Evolutionary conservation across 2,329 filamentous ascomycete genomes (phyloP), one percentile per base, ranked within the genome.

Genomic region (Ophiocordyceps robertsii): DNA sequence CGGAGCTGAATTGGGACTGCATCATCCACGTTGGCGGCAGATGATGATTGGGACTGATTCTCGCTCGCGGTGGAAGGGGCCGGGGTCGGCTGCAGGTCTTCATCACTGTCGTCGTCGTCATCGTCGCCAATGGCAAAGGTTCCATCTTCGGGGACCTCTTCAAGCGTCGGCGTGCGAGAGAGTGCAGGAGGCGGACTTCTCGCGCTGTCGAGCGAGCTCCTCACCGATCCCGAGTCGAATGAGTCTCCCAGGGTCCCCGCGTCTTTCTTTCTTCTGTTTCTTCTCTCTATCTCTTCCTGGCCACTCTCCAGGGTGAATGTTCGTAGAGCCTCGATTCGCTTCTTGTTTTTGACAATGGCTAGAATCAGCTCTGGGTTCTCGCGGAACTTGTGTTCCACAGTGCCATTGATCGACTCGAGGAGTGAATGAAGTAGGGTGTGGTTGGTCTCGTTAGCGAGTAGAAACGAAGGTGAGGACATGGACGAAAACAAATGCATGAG

Each of bases 391-490:
- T 95, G 85, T 62, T 96, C 92, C 32, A 96, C 69, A 37, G 95
- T 83, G 2, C 86, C 78, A 57, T 92, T 95, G 55, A 96, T 80
- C 0, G 87, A 89, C 56, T 95, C 87, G 10, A 98, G 69, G 24
- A 96, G 64, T 0, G 88, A 89, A 39, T 79, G 75, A 7, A 98
- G 69, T 5, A 96, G 73, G 29, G 70, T 67, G 56, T 96, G 85
- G 50, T 98, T 98, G 32, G 77, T 84, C 45, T 98, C 92, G 53
- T 95, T 96, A 8, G 86, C 87, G 16, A 96, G 69, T 10, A 98
- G 67, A 58, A 96, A 98, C 29, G 84, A 87, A 0, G 92, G 90
- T 0, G 88, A 85, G 9, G 90, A 93, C 84, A 96, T 94, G 30
- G 85, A 92, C 5, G 80, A 77, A 58, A 93, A 94, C 1, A 96